Base-by-base conservation (phyloP, 2,329 filamentous ascomycete species). In the Ophiocordyceps camponoti-floridani region DNA sequence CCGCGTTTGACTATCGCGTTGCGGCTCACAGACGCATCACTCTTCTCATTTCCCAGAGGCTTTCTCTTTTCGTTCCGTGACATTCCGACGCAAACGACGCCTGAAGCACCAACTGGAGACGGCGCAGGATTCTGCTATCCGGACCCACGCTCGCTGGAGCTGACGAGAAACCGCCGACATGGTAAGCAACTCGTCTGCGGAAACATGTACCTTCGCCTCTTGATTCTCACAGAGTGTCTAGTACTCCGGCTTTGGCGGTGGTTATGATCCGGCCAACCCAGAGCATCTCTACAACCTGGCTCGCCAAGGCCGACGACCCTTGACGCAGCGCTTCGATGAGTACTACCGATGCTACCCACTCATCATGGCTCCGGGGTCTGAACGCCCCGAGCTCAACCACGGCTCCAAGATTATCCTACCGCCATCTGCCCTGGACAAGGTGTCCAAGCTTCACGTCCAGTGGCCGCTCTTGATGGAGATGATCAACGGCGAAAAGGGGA, bases 391-490 rank as follows among this genome's bases (percentile, higher is more conserved):
- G 52, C 79, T 94, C 49, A 96, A 96, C 69, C 88, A 91, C 59
- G 91, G 91, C 53, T 93, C 89, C 63, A 98, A 98, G 69, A 89
- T 98, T 55, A 85, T 98, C 59, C 79, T 98, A 50, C 91, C 91
- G n/a, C 84, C 91, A 0, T 94, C 87, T 33, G 89, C 91, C 6
- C 75, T 98, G 45, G 89, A 98, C 68, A 98, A 95, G 64, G 83
- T 98, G 53, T 95, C 91, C 14, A 77, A 88, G 57, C 69, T 98
- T 14, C 89, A 96, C 63, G 94, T 98, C 49, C 88, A 93, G 59
- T 98, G 94, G 69, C 91, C 91, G 8, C 84, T 98, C 70, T 75
- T 96, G 52, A 94, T 98, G 68, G 89, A 98, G 73, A 72, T 98
- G 52, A 83, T 85, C 54, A 98, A 96, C 58, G 87, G 88, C 23